phyloP scores from a whole-genome alignment of 208 protist species.

The Crithidia brevicula region DNA sequence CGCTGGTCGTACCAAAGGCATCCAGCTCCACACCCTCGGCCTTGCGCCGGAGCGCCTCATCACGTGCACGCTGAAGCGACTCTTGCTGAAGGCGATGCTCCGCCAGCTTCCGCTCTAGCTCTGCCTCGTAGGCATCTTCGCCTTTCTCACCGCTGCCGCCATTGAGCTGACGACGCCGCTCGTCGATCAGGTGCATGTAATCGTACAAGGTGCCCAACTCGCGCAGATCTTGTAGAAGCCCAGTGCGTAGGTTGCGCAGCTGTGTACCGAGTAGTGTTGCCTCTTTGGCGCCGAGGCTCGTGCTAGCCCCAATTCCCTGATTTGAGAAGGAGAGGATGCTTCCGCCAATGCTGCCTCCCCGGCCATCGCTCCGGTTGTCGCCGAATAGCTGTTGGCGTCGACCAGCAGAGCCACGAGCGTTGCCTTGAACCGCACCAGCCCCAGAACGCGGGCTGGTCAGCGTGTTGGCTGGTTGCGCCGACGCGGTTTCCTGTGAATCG shows the following conservation, averaged over 20 bases:
- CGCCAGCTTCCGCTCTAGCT: conserved; percentile 50
- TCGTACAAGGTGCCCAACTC: conserved; percentile 70
- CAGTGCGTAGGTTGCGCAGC: conserved; percentile 40
- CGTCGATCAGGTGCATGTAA: conserved; percentile 69
- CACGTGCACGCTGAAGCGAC: conserved; percentile 34
- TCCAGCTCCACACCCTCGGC: conserved; percentile 59
- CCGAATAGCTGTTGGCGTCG: too few species aligned
- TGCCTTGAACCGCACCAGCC: not conserved
- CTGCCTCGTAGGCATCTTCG: conserved; percentile 53
- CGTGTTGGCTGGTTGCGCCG: too few species aligned
- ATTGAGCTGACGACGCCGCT: conserved; percentile 31
- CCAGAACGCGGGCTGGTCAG: not conserved
- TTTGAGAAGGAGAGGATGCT: not conserved
- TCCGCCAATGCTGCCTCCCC: too few species aligned
- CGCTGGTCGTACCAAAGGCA: not conserved
- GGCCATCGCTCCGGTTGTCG: too few species aligned
- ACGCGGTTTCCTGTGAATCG: too few species aligned
- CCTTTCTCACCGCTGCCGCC: conserved; percentile 29
- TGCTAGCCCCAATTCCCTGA: not conserved
- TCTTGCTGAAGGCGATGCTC: conserved; percentile 43
- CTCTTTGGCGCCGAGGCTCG: not conserved
- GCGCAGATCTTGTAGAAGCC: conserved; percentile 62
- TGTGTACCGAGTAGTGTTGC: conserved; percentile 14
- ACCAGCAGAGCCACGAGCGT: not conserved
- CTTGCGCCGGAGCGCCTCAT: conserved; percentile 58